phyloP scores from a whole-genome alignment of 228 moss, liverwort and hornwort species.

The Sphagnum magellanicum region DNA sequence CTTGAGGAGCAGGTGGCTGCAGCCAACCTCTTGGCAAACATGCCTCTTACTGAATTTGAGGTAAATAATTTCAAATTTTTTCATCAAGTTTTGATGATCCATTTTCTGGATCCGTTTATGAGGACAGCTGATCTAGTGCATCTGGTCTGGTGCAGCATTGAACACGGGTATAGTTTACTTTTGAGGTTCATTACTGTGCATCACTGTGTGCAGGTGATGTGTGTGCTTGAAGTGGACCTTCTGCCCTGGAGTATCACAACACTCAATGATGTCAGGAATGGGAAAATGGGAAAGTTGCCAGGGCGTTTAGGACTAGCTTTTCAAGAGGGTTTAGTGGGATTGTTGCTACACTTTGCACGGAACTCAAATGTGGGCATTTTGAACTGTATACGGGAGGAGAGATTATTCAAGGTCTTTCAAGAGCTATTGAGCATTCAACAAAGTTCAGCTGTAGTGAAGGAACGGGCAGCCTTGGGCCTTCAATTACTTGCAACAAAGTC shows the following conservation, averaged over 20 bases:
- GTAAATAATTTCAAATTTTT: not conserved
- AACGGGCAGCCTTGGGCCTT: slow-evolving; percentile 30
- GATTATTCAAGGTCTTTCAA: slow-evolving; percentile 39
- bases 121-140: no score
- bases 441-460: slow-evolving; percentile 32
- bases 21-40: slow-evolving; percentile 44
- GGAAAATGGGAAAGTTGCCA: slow-evolving; percentile 26
- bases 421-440: slow-evolving; percentile 29
- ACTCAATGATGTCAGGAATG: slow-evolving; percentile 26
- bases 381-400: slow-evolving; percentile 40
- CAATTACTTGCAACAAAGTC: slow-evolving; percentile 40
- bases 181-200: no score
- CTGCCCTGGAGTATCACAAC: slow-evolving; percentile 35
- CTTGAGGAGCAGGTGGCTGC: slow-evolving; percentile 47
- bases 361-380: slow-evolving; percentile 47
- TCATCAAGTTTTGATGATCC: no score
- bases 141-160: no score
- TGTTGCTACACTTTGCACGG: slow-evolving; percentile 42
- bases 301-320: slow-evolving; percentile 36
- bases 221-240: slow-evolving; percentile 47
- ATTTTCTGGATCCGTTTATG: no score
- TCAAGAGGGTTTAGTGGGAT: slow-evolving; percentile 41
- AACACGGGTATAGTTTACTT: no score
- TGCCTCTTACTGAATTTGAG: slow-evolving; percentile 50
- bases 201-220: slow-evolving; percentile 23